Conservation (phyloP, 768 basidiomycete species). For the Cystoderma amianthinum region DNA sequence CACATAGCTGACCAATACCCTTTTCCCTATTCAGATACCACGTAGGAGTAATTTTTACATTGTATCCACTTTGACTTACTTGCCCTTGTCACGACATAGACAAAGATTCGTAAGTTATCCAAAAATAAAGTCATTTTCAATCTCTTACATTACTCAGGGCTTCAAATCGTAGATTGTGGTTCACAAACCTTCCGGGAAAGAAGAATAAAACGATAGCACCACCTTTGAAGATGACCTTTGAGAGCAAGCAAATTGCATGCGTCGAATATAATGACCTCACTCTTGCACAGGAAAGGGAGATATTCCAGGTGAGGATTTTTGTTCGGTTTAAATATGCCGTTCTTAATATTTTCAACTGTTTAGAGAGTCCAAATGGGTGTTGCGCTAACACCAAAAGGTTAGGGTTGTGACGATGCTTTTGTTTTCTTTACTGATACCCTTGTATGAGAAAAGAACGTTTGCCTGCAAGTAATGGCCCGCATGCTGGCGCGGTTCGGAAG, state of each 20-base stretch:
- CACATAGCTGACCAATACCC: slow-evolving; percentile 4
- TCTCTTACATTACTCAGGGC: slow-evolving; percentile 5
- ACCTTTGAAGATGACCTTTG: slow-evolving; percentile 24
- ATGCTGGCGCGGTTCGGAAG: slow-evolving; percentile 33
- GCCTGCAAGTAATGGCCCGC: slow-evolving; percentile 40
- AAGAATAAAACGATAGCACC: slow-evolving; percentile 12
- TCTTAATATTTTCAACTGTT: too few species aligned
- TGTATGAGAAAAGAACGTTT: slow-evolving; percentile 31
- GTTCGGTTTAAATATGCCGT: not conserved
- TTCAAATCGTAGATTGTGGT: slow-evolving; percentile 17
- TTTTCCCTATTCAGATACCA: slow-evolving; percentile 24
- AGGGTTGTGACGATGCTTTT: slow-evolving; percentile 1
- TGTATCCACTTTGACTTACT: not conserved
- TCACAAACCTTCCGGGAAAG: slow-evolving; percentile 9
- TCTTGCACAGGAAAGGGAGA: slow-evolving; percentile 54
- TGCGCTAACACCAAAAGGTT: slow-evolving; percentile 41
- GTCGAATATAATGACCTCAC: slow-evolving; percentile 46
- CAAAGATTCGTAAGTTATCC: slow-evolving; percentile 16
- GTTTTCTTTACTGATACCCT: not conserved
- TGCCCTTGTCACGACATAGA: slow-evolving; percentile 16
- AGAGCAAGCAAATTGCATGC: slow-evolving; percentile 40
- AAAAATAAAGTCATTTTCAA: not conserved
- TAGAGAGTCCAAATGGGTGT: slow-evolving; percentile 49
- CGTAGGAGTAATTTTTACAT: slow-evolving; percentile 20
- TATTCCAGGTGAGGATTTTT: slow-evolving; percentile 41